These are phyloP conservation scores for Torulaspora franciscae DNA, from an alignment of 805 yeast genomes.

Conservation along the genomic window DNA sequence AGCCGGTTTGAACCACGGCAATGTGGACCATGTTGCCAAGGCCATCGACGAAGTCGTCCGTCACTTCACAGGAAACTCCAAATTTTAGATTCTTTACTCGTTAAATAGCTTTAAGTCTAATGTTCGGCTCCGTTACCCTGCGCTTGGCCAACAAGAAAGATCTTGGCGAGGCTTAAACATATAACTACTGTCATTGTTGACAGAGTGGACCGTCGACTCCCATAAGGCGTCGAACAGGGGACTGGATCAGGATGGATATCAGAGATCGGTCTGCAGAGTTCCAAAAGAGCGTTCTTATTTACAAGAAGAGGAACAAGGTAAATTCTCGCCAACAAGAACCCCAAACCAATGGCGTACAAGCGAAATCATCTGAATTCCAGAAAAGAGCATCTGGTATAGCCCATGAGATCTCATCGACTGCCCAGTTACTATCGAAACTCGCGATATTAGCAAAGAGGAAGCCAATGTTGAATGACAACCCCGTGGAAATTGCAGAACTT, in stretches of 20 bases:
- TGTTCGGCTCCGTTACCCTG: slow-evolving; percentile 2
- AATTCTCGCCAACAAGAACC: slow-evolving; percentile 20
- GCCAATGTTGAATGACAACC: slow-evolving; percentile 89
- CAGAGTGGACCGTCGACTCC: not conserved
- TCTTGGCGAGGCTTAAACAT: slow-evolving; percentile 4
- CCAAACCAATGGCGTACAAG: slow-evolving; percentile 29
- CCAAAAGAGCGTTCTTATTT: slow-evolving; percentile 81
- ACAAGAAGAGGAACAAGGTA: slow-evolving; percentile 52
- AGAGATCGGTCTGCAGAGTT: slow-evolving; percentile 91
- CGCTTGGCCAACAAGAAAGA: slow-evolving; percentile 4
- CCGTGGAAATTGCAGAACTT: slow-evolving; percentile 87
- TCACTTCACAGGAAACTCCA: slow-evolving; percentile 36
- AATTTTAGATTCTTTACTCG: slow-evolving; percentile 15
- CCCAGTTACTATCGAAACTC: slow-evolving; percentile 71
- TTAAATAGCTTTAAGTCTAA: not conserved
- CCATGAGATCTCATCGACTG: slow-evolving; percentile 80
- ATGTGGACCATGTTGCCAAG: slow-evolving; percentile 72
- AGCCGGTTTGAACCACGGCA: slow-evolving; percentile 82
- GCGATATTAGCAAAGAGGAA: slow-evolving; percentile 83
- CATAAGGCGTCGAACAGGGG: not conserved
- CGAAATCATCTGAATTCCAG: slow-evolving; percentile 58
- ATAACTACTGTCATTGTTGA: not conserved
- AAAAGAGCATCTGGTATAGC: slow-evolving; percentile 75
- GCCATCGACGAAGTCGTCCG: slow-evolving; percentile 76
- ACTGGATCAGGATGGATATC: slow-evolving; percentile 27